Evolutionary conservation across 164 flowering plant genomes (phyloP).

Genomic region (Paratinospora sagittata): DNA sequence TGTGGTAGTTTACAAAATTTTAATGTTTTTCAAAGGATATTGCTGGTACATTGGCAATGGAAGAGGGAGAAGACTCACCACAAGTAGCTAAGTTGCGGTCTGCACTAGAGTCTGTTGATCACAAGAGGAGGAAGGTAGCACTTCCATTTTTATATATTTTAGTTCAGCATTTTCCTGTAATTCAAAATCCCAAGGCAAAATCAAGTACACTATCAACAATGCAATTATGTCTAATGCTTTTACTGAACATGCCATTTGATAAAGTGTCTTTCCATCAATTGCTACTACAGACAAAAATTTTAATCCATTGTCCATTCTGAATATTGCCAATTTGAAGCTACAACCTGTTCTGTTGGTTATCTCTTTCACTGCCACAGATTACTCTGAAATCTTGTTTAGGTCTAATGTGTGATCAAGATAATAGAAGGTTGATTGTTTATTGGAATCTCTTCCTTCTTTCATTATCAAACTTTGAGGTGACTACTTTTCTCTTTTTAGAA

Average conservation of each 20-base stretch:
- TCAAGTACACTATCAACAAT: not conserved
- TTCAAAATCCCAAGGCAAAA: not conserved
- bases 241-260: not conserved
- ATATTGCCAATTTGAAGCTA: too few relatives aligned
- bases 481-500: too few relatives aligned
- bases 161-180: not conserved
- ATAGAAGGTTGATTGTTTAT: too few relatives aligned
- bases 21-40: constrained; percentile 61
- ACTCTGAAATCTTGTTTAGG: too few relatives aligned
- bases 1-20: constrained; percentile 9
- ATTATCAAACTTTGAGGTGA: too few relatives aligned
- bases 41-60: constrained; percentile 92
- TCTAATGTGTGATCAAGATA: too few relatives aligned
- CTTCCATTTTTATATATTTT: not conserved
- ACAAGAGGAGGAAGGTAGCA: constrained; percentile 97
- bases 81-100: constrained; percentile 93
- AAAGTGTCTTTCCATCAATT: not conserved
- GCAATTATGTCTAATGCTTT: not conserved
- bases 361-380: too few relatives aligned
- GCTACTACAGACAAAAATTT: too few relatives aligned
- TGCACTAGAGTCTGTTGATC: constrained; percentile 98
- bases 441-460: too few relatives aligned
- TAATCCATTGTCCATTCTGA: too few relatives aligned
- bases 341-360: too few relatives aligned
- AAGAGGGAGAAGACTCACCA: constrained; percentile 78